Evolutionary conservation across 306 rosid species (phyloP), one percentile per base, ranked within the genome.

Genomic region (Coriaria nepalensis): DNA sequence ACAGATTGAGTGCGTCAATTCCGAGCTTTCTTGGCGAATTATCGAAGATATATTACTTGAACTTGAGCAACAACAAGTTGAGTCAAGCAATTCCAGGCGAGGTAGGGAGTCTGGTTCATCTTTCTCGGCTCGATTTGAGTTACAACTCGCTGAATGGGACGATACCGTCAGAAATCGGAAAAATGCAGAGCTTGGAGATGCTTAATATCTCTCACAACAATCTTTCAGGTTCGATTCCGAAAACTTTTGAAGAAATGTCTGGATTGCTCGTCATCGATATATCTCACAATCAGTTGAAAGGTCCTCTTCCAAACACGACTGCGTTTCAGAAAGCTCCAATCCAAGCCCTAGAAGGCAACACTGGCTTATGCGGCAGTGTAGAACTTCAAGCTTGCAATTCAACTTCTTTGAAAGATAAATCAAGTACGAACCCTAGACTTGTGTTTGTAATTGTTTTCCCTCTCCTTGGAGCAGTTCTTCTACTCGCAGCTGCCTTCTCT

Each of bases 121-220:
- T 66, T 6, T 65, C 73, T 8, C 14, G 45, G 51, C 68, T 74
- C 13, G 75, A 74, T 55, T 50, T 74, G 10, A 69, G 76, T 44
- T 10, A 68, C 7, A 69, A 74, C 11, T 48, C 13, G 15, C 73
- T 74, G 40, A 6, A 46, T 5, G 61, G 65, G 47, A 43, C 61
- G 8, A 69, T 69, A 33, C 70, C 80, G 7, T 13, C 12, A 0
- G 53, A 57, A 11, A 37, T 74, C 1, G 9, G 20, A 3, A 10
- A 35, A 8, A 20, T 74, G 40, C 50, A 13, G 13, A 69, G 52
- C 47, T 55, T 74, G 68, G 33, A 11, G 46, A 70, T 51, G 4
- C 59, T 74, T 33, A 57, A 74, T 46, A 64, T 74, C 37, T 74
- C 76, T 40, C 68, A 62, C 52, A 74, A 74, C 52, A 47, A 49